A percentile compares a stretch with the other conserved stretches of the same genome.
These are phyloP conservation scores for Selaginella tamariscina DNA, from an alignment of 75 land plant genomes.

Conservation along the genomic window DNA sequence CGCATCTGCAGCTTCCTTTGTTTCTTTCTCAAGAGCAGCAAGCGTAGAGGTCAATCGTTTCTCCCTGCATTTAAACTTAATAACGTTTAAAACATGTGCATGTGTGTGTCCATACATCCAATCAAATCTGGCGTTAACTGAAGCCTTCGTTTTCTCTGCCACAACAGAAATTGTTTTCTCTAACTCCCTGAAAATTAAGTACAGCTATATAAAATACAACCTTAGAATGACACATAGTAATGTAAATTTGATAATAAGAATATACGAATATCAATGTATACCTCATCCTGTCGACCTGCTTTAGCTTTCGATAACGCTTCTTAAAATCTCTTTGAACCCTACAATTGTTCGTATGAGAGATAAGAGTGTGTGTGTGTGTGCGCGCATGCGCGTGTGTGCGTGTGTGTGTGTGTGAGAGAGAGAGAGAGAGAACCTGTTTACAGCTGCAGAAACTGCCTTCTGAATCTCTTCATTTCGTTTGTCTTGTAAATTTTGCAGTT, in stretches of 20 bases:
- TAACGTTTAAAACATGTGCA: slow-evolving; percentile 7
- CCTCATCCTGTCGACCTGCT: not conserved
- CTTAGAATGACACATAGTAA: no score
- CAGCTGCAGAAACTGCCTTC: slow-evolving; percentile 7
- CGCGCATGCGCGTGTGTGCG: not conserved
- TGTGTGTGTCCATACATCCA: not conserved
- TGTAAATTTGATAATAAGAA: not conserved
- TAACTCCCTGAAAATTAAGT: no score
- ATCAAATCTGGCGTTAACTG: not conserved
- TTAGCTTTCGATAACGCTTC: not conserved
- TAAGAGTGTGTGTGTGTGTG: no score
- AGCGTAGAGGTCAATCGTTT: slow-evolving; percentile 20
- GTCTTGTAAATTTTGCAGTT: slow-evolving; percentile 19
- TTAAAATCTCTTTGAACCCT: not conserved
- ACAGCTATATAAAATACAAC: no score
- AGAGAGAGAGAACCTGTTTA: not conserved
- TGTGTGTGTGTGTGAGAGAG: not conserved
- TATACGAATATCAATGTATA: not conserved
- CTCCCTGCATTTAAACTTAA: slow-evolving; percentile 22
- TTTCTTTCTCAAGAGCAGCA: slow-evolving; percentile 23
- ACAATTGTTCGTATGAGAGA: no score
- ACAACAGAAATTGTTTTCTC: not conserved
- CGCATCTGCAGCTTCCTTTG: slow-evolving; percentile 26
- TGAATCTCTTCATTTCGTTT: slow-evolving; percentile 21
- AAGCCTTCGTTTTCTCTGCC: not conserved